Percentiles rank a stretch among this genome's conserved stretches.
These are phyloP conservation scores for Phytopythium vexans DNA, from an alignment of 352 stramenopile genomes.

Conservation along the genomic window DNA sequence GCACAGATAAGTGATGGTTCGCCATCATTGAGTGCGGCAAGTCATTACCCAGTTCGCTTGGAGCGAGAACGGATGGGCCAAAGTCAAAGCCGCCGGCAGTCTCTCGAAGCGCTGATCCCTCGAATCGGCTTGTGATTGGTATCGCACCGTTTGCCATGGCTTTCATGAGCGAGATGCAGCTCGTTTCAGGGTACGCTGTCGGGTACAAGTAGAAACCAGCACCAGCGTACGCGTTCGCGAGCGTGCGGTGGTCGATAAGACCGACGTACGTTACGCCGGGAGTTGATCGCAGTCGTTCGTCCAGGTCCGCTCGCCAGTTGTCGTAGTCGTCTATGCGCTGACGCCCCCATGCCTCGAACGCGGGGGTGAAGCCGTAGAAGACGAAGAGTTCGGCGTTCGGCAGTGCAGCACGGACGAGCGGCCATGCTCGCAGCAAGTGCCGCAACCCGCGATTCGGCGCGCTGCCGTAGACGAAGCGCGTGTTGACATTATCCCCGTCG, in stretches of 20 bases:
- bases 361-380: constrained; percentile 88
- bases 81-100: constrained; percentile 72
- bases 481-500: constrained; percentile 45
- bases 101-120: constrained; percentile 59
- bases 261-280: constrained; percentile 65
- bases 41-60: background rate
- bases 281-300: constrained; percentile 26
- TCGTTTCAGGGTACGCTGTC: constrained; percentile 88
- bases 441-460: constrained; percentile 79
- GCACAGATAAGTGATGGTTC: background rate
- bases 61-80: constrained; percentile 30
- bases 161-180: constrained; percentile 92
- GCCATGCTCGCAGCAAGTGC: constrained; percentile 67
- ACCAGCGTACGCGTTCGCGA: constrained; percentile 60
- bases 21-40: background rate
- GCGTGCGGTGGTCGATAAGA: constrained; percentile 75
- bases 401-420: constrained; percentile 47
- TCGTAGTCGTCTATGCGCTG: constrained; percentile 42
- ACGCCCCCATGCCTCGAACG: constrained; percentile 67
- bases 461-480: constrained; percentile 86
- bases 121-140: constrained; percentile 83
- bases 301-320: constrained; percentile 56
- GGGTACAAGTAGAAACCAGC: constrained; percentile 91
- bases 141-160: constrained; percentile 88
- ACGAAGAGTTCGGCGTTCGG: constrained; percentile 63